Conservation (phyloP, 768 basidiomycete species). For the Psilocybe sp. region DNA sequence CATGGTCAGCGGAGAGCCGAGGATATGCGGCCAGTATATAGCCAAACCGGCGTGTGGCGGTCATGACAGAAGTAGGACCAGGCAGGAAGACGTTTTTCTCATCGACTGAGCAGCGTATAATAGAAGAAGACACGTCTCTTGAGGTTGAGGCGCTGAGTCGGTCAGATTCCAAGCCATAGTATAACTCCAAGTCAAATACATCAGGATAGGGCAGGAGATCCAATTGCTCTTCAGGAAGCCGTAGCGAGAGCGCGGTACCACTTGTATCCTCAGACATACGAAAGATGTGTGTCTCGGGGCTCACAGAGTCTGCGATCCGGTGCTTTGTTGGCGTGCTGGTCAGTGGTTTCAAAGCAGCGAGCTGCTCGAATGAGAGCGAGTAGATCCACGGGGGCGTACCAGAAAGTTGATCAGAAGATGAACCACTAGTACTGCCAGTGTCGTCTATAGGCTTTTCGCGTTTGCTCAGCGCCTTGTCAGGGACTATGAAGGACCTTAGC, state of each 20-base stretch:
- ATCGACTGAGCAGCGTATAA: not conserved
- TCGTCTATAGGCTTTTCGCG: no score
- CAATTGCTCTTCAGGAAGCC: conserved; percentile 7
- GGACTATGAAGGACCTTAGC: no score
- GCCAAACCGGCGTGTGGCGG: conserved; percentile 4
- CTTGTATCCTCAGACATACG: not conserved
- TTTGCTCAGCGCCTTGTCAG: no score
- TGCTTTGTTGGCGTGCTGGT: conserved; percentile 15
- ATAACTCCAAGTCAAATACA: conserved; percentile 24
- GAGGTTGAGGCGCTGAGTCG: conserved; percentile 1
- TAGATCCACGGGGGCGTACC: not conserved
- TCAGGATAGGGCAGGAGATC: conserved; percentile 20
- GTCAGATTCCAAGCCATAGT: conserved; percentile 12
- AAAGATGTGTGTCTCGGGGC: not conserved
- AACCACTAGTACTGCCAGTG: no score
- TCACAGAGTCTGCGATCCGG: not conserved
- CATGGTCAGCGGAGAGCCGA: not conserved
- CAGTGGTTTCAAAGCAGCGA: not conserved
- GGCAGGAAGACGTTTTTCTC: not conserved
- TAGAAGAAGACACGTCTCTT: not conserved
- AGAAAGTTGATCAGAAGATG: not conserved
- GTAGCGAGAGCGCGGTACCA: conserved; percentile 1
- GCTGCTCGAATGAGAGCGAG: not conserved
- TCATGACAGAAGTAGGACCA: no score
- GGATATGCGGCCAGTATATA: conserved; percentile 1